These are phyloP conservation scores for Suillus lakei DNA, from an alignment of 768 basidiomycete genomes.

Conservation along the genomic window DNA sequence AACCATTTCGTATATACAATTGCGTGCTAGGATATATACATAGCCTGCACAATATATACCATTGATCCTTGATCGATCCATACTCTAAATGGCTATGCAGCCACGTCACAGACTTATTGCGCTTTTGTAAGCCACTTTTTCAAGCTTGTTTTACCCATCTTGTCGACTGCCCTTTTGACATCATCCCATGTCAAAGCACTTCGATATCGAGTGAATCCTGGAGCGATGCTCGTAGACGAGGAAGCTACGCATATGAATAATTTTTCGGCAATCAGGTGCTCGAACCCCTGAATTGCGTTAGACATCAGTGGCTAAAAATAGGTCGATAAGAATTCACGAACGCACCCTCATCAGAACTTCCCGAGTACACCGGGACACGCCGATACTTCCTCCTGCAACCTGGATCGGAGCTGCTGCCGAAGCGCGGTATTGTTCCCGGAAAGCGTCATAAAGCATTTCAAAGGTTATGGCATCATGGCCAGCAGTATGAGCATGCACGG, in stretches of 20 bases:
- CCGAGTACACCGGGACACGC: slow-evolving; percentile 71
- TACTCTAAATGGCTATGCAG: neutral
- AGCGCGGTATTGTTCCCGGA: slow-evolving; percentile 74
- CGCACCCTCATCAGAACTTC: slow-evolving; percentile 70
- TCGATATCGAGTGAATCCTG: slow-evolving; percentile 78
- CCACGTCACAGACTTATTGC: slow-evolving; percentile 31
- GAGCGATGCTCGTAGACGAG: slow-evolving; percentile 53
- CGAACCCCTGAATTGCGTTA: slow-evolving; percentile 65
- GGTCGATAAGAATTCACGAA: slow-evolving; percentile 15
- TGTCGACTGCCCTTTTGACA: slow-evolving; percentile 70
- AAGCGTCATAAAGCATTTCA: slow-evolving; percentile 85
- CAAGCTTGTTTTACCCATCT: slow-evolving; percentile 67
- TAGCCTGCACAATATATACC: neutral
- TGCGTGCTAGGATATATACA: neutral
- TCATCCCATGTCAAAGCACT: slow-evolving; percentile 66
- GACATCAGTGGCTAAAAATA: neutral
- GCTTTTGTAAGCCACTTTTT: slow-evolving; percentile 80
- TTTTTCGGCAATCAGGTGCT: slow-evolving; percentile 59
- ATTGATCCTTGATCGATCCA: neutral
- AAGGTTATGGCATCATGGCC: slow-evolving; percentile 88
- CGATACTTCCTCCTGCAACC: slow-evolving; percentile 73
- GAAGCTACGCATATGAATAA: slow-evolving; percentile 61
- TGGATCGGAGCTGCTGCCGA: slow-evolving; percentile 78
- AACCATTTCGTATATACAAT: neutral
- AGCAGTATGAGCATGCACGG: slow-evolving; percentile 72